phyloP scores from a whole-genome alignment of 768 basidiomycete genomes.

The Termitomyces sp. region DNA sequence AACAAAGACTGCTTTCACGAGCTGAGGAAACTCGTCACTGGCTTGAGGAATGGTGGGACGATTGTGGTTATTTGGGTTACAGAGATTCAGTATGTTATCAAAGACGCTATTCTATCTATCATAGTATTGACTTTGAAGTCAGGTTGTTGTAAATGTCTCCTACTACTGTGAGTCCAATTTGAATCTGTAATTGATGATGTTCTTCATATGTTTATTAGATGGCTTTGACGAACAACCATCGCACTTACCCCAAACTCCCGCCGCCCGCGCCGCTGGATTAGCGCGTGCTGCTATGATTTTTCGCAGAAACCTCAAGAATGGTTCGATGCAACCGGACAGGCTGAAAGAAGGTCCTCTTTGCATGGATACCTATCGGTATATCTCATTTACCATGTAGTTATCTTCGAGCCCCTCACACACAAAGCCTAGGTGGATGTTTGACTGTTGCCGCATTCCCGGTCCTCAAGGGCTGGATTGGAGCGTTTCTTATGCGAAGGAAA shows the following conservation, averaged over 20 bases:
- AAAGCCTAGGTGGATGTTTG: conserved; percentile 79
- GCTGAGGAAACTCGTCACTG: conserved; percentile 62
- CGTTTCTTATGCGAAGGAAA: conserved; percentile 54
- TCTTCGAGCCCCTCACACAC: not conserved
- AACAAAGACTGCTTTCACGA: conserved; percentile 53
- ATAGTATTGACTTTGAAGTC: not conserved
- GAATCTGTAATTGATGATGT: not conserved
- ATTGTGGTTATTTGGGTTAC: conserved; percentile 75
- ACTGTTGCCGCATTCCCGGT: conserved; percentile 80
- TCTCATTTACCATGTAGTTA: not conserved
- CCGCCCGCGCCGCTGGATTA: conserved; percentile 66
- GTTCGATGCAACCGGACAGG: conserved; percentile 57
- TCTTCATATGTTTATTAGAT: conserved; percentile 37
- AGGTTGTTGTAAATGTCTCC: conserved; percentile 88
- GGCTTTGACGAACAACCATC: conserved; percentile 68
- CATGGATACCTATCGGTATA: conserved; percentile 83
- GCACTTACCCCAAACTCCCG: conserved; percentile 51
- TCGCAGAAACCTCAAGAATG: conserved; percentile 61
- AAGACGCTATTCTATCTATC: not conserved
- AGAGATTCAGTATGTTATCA: conserved; percentile 64
- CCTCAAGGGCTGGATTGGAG: conserved; percentile 73
- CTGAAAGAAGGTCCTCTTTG: conserved; percentile 70
- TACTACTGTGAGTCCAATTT: conserved; percentile 70
- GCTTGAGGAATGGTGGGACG: conserved; percentile 97
- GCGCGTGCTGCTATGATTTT: conserved; percentile 72